Evolutionary conservation across 2,329 filamentous ascomycete species (phyloP).

Genomic region (Madurella mycetomatis): DNA sequence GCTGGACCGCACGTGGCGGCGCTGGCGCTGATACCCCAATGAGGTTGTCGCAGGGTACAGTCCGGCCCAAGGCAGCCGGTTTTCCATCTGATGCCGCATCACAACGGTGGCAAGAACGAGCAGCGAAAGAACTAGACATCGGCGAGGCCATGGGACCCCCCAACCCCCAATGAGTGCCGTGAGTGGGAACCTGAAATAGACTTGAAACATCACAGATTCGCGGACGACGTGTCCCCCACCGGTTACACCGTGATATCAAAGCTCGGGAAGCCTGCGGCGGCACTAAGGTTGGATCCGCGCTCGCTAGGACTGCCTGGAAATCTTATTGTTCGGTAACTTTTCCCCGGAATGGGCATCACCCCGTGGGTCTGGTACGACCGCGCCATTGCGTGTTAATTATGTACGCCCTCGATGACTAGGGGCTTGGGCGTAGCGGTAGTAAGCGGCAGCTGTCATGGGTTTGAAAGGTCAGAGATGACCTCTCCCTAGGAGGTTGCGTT

Average conservation of each 20-base stretch:
- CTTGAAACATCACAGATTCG: slow-evolving; percentile 4
- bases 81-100: not conserved
- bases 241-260: slow-evolving; percentile 2
- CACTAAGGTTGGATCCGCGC: slow-evolving; percentile 6
- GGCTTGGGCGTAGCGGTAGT: not conserved
- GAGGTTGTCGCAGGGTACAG: no score
- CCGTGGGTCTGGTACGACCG: not conserved
- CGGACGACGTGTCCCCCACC: not conserved
- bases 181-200: slow-evolving; percentile 4
- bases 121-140: not conserved
- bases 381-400: slow-evolving; percentile 9
- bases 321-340: slow-evolving; percentile 5
- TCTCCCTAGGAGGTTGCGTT: not conserved
- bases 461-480: not conserved
- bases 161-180: no score
- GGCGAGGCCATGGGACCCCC: no score
- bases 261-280: not conserved
- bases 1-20: slow-evolving; percentile 17
- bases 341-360: slow-evolving; percentile 1
- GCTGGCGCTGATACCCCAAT: slow-evolving; percentile 3
- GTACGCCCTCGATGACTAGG: not conserved
- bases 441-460: slow-evolving; percentile 5
- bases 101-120: slow-evolving; percentile 3
- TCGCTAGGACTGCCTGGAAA: not conserved
- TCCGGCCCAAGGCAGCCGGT: not conserved